phyloP scores from a whole-genome alignment of 2,329 filamentous ascomycete genomes.

The Cyphellophora attinorum region DNA sequence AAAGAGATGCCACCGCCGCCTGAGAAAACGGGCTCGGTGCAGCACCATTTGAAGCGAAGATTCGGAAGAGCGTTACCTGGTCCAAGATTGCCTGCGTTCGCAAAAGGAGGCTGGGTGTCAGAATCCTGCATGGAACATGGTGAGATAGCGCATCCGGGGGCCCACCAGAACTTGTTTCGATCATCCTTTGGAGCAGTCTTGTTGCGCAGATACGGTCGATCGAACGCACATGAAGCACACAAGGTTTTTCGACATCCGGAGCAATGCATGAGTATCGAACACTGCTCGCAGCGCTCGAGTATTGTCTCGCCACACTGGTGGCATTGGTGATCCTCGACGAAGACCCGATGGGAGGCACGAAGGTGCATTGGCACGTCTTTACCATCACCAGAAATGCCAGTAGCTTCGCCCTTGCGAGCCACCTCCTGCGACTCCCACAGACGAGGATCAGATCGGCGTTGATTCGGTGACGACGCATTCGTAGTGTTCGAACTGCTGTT shows the following conservation, averaged over 20 bases:
- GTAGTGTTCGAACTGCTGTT: background rate
- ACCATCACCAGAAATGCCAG: constrained; percentile 41
- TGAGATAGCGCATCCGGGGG: constrained; percentile 43
- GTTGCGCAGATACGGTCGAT: constrained; percentile 38
- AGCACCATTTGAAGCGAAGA: constrained; percentile 53
- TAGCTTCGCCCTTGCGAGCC: constrained; percentile 44
- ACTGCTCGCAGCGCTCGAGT: constrained; percentile 49
- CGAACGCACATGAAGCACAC: constrained; percentile 51
- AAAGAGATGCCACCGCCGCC: constrained; percentile 51
- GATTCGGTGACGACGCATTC: constrained; percentile 12
- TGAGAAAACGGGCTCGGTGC: constrained; percentile 50
- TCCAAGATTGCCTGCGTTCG: too few species aligned
- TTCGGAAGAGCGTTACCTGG: too few species aligned
- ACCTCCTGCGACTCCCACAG: constrained; percentile 48
- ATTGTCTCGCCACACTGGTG: constrained; percentile 45
- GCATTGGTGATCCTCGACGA: constrained; percentile 45
- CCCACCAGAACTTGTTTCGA: constrained; percentile 46
- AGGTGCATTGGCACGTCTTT: constrained; percentile 46
- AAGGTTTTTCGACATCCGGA: constrained; percentile 51
- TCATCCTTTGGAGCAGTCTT: constrained; percentile 20
- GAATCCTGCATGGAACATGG: constrained; percentile 51
- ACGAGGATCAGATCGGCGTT: constrained; percentile 32
- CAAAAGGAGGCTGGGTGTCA: constrained; percentile 10
- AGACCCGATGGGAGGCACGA: constrained; percentile 42
- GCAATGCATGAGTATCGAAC: constrained; percentile 53